Conservation (phyloP, 164 flowering plant species). For the Kingdonia uniflora region DNA sequence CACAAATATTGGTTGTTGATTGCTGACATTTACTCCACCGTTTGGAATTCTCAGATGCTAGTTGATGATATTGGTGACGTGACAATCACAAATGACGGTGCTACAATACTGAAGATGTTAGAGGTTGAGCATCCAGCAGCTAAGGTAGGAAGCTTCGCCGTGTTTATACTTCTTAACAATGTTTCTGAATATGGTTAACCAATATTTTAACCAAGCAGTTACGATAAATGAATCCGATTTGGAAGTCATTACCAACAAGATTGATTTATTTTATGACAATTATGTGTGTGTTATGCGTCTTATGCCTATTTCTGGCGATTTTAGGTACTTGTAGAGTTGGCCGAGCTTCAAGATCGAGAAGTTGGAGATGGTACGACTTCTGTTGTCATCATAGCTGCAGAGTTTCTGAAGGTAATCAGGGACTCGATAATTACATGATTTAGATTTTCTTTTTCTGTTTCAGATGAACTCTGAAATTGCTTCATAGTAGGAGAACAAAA, state of each 20-base stretch:
- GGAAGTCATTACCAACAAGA: too few relatives aligned
- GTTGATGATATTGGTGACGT: constrained; percentile 99
- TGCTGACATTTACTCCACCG: neutral
- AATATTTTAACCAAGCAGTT: too few relatives aligned
- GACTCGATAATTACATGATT: too few relatives aligned
- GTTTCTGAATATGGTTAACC: too few relatives aligned
- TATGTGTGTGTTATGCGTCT: too few relatives aligned
- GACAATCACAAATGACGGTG: constrained; percentile 96
- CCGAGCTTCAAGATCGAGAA: constrained; percentile 98
- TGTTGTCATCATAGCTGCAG: constrained; percentile 94
- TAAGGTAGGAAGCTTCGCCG: constrained; percentile 42
- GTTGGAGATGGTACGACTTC: constrained; percentile 99
- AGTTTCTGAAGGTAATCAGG: constrained; percentile 76
- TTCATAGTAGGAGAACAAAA: too few relatives aligned
- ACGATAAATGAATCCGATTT: too few relatives aligned
- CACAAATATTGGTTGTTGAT: neutral
- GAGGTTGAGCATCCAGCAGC: constrained; percentile 99
- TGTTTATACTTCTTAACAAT: neutral
- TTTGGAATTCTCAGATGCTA: constrained; percentile 55
- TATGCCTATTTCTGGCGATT: neutral
- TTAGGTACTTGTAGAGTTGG: constrained; percentile 95
- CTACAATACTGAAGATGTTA: constrained; percentile 94
- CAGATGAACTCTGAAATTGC: too few relatives aligned
- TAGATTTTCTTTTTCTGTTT: too few relatives aligned
- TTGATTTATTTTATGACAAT: neutral